Percentiles rank a stretch among this genome's conserved stretches.
These are phyloP conservation scores for Collybia sordida DNA, from an alignment of 768 basidiomycete genomes.

Conservation along the genomic window DNA sequence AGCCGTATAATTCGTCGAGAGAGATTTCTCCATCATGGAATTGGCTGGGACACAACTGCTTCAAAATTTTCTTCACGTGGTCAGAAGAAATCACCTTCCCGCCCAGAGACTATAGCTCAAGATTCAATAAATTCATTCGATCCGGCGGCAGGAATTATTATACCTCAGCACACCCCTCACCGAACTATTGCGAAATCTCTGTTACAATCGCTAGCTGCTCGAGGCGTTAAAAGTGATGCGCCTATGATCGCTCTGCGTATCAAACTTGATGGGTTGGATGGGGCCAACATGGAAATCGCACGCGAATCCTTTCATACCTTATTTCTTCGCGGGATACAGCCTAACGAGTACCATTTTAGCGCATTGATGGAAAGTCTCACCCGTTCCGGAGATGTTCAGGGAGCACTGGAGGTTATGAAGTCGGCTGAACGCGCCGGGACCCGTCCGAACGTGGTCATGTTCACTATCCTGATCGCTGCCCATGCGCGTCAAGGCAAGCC, in stretches of 20 bases:
- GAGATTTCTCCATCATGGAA: conserved; percentile 40
- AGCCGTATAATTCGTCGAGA: conserved; percentile 52
- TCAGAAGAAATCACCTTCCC: conserved; percentile 6
- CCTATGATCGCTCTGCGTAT: conserved; percentile 63
- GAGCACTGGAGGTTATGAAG: conserved; percentile 56
- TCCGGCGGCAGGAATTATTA: conserved; percentile 46
- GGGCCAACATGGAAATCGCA: conserved; percentile 50
- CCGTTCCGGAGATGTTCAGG: conserved; percentile 54
- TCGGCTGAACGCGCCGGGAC: conserved; percentile 50
- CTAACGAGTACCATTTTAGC: conserved; percentile 70
- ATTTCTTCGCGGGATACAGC: conserved; percentile 66
- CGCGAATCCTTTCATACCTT: conserved; percentile 56
- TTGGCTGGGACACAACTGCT: conserved; percentile 46
- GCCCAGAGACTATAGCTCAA: conserved; percentile 19
- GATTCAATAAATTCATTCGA: conserved; percentile 37
- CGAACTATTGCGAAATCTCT: conserved; percentile 37
- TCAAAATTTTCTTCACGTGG: conserved; percentile 36
- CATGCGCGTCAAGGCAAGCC: conserved; percentile 63
- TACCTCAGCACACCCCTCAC: conserved; percentile 29
- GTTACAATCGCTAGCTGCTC: conserved; percentile 43
- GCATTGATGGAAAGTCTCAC: conserved; percentile 79
- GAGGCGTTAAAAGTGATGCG: conserved; percentile 53
- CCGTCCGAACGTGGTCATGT: conserved; percentile 63
- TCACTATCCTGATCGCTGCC: conserved; percentile 75
- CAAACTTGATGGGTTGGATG: conserved; percentile 55